phyloP scores from a whole-genome alignment of 2,329 filamentous ascomycete species.

The Xylaria sp. region DNA sequence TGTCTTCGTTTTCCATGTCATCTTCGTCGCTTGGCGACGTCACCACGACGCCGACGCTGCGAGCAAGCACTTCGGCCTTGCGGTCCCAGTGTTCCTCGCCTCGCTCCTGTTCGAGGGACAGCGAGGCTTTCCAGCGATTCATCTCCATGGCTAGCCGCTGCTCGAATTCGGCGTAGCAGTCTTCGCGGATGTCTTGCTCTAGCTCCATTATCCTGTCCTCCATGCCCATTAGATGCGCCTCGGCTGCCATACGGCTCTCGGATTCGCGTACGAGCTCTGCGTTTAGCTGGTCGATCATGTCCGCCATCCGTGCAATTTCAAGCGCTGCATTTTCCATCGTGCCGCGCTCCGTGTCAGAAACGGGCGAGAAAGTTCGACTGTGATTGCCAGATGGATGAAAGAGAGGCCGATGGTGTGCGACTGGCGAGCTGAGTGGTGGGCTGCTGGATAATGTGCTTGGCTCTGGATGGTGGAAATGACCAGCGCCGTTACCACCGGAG shows the following conservation, averaged over 20 bases:
- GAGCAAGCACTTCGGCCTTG: constrained; percentile 81
- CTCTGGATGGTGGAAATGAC: constrained; percentile 39
- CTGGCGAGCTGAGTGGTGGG: constrained; percentile 47
- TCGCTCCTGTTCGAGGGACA: constrained; percentile 81
- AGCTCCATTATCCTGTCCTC: constrained; percentile 73
- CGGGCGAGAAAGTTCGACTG: constrained; percentile 53
- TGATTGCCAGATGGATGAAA: constrained; percentile 52
- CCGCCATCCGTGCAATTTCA: constrained; percentile 81
- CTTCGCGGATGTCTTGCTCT: constrained; percentile 87
- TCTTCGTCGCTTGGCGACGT: constrained; percentile 57
- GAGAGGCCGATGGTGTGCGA: constrained; percentile 54
- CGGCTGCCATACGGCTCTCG: constrained; percentile 74
- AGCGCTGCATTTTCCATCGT: constrained; percentile 85
- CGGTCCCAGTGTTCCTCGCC: constrained; percentile 87
- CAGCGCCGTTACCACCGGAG: constrained; percentile 47
- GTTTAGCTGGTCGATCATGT: constrained; percentile 80
- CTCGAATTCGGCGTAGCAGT: constrained; percentile 90
- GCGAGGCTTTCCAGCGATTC: constrained; percentile 80
- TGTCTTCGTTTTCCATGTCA: constrained; percentile 61
- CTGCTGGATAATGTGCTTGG: constrained; percentile 43
- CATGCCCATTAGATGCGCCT: constrained; percentile 77
- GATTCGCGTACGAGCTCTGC: constrained; percentile 77
- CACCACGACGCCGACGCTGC: constrained; percentile 61
- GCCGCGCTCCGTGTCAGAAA: constrained; percentile 64
- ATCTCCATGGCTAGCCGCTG: constrained; percentile 78